phyloP scores from a whole-genome alignment of 257 asterid genomes.

The Striga asiatica region DNA sequence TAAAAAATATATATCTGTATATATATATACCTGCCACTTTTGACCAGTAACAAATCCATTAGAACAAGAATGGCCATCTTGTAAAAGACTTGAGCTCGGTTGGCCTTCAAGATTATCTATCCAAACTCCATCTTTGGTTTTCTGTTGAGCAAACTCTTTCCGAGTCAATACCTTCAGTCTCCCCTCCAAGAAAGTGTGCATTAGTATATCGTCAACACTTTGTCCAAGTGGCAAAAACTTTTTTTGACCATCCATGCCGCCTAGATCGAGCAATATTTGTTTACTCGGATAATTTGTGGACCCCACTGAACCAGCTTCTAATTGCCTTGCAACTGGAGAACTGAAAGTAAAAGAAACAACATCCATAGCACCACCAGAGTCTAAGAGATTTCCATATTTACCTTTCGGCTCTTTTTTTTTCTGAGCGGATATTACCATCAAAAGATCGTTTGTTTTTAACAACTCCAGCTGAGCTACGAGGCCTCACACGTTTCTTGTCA shows the following conservation, averaged over 20 bases:
- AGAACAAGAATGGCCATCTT: no score
- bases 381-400: conserved; percentile 25
- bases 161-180: conserved; percentile 54
- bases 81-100: conserved; percentile 15
- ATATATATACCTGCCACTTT: conserved; percentile 33
- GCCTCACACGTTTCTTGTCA: conserved; percentile 34
- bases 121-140: conserved; percentile 19
- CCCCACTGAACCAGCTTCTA: conserved; percentile 25
- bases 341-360: conserved; percentile 81
- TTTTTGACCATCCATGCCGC: conserved; percentile 16
- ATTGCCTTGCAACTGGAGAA: conserved; percentile 51
- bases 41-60: conserved; percentile 20
- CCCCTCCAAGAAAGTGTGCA: conserved; percentile 69
- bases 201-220: conserved; percentile 57
- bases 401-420: conserved; percentile 26
- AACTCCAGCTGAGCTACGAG: conserved; percentile 28
- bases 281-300: conserved; percentile 33
- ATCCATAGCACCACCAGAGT: not conserved
- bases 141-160: conserved; percentile 42
- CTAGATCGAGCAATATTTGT: conserved; percentile 26
- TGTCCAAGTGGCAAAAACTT: conserved; percentile 27
- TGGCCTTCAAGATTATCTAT: conserved; percentile 23
- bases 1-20: no score
- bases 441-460: conserved; percentile 51
- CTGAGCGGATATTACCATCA: no score